phyloP scores from a whole-genome alignment of 2,329 filamentous ascomycete species.

The Botrytis hyacinthi region DNA sequence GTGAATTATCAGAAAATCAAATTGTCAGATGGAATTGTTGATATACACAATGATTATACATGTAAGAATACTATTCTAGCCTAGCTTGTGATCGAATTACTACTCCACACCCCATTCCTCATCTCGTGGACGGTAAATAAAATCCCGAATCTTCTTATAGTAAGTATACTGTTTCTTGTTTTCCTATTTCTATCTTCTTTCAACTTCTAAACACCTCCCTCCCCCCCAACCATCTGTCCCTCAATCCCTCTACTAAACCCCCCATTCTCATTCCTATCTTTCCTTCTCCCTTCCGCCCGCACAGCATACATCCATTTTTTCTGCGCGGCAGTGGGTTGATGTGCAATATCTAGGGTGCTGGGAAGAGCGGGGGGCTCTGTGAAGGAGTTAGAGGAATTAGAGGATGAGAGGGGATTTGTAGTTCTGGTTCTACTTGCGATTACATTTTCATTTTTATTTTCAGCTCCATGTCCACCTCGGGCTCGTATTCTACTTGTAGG shows the following conservation, averaged over 20 bases:
- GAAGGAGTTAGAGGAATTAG: not conserved
- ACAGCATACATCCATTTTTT: not conserved
- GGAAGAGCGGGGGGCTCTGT: not conserved
- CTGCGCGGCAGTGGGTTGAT: not conserved
- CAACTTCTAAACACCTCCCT: not conserved
- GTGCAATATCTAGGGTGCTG: not conserved
- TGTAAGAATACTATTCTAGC: too few species aligned
- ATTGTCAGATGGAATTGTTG: too few species aligned
- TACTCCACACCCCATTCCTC: not conserved
- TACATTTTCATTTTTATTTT: too few species aligned
- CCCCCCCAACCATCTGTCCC: not conserved
- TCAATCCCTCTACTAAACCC: not conserved
- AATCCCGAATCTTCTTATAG: not conserved
- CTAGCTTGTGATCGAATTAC: too few species aligned
- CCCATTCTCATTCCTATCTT: not conserved
- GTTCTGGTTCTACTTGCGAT: too few species aligned
- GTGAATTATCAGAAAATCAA: rapidly evolving
- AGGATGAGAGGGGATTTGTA: not conserved
- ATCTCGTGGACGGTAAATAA: not conserved
- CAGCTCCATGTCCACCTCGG: too few species aligned
- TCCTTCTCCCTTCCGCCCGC: not conserved
- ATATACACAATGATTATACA: too few species aligned
- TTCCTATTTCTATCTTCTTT: too few species aligned
- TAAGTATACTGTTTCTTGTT: too few species aligned
- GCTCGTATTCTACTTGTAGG: not conserved